phyloP scores from a whole-genome alignment of 2,329 filamentous ascomycete genomes.

The Ophiostoma australiae region DNA sequence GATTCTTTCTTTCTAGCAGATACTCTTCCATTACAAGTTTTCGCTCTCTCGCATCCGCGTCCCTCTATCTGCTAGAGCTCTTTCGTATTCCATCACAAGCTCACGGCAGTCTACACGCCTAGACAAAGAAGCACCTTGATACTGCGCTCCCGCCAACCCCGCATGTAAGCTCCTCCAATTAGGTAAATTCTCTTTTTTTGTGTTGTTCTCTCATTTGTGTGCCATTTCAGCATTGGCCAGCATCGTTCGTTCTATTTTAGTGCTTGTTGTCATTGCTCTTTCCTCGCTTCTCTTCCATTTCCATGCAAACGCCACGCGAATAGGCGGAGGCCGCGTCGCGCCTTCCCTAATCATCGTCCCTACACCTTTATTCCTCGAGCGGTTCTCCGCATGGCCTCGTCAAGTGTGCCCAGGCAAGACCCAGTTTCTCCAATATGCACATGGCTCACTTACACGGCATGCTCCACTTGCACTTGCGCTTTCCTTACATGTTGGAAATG shows the following conservation, averaged over 20 bases:
- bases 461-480: neutral
- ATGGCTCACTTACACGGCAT: constrained; percentile 13
- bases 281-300: neutral
- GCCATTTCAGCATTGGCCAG: neutral
- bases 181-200: neutral
- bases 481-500: neutral
- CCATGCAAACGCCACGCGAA: neutral
- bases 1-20: neutral
- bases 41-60: too few relatives aligned
- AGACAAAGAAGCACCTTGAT: neutral
- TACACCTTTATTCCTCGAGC: neutral
- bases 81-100: neutral
- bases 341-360: neutral
- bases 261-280: neutral
- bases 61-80: neutral
- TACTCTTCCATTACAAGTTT: neutral
- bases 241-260: neutral
- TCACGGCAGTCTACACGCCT: neutral
- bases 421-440: constrained; percentile 11
- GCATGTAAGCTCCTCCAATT: neutral
- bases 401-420: neutral
- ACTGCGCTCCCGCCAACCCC: neutral
- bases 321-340: neutral
- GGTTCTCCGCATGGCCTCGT: neutral
- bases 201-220: neutral